Conservation (phyloP, 352 stramenopile genomes). For the Phytopythium vexans region DNA sequence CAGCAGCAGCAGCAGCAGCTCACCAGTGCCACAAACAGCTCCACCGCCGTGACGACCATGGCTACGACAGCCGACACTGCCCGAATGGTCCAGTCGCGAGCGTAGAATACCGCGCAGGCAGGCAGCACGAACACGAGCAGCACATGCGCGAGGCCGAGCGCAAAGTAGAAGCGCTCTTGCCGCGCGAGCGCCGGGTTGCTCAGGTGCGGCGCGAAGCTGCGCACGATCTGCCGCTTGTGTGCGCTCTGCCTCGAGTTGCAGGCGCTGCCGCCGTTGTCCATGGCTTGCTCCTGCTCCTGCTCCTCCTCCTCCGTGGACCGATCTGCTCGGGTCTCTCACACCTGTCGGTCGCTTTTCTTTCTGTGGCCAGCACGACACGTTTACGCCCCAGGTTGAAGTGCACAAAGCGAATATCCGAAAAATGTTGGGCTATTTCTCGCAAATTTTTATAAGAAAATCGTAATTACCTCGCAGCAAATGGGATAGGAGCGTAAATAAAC, state of each 20-base stretch:
- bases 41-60: constrained; percentile 60
- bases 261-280: neutral
- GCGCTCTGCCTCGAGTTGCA: constrained; percentile 19
- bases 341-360: too few relatives aligned
- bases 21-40: constrained; percentile 54
- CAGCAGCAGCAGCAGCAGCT: constrained; percentile 48
- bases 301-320: too few relatives aligned
- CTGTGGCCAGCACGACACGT: too few relatives aligned
- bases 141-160: constrained; percentile 45
- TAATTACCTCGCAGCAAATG: too few relatives aligned
- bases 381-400: too few relatives aligned
- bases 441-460: too few relatives aligned
- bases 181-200: constrained; percentile 38
- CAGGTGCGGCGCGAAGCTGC: constrained; percentile 66
- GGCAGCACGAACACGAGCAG: constrained; percentile 53
- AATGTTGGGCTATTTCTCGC: too few relatives aligned
- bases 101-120: constrained; percentile 38
- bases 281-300: neutral
- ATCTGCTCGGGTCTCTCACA: too few relatives aligned
- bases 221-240: constrained; percentile 71
- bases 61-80: neutral
- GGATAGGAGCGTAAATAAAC: too few relatives aligned
- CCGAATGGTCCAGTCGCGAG: constrained; percentile 25
- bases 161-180: constrained; percentile 60
- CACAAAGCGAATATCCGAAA: too few relatives aligned